A percentile compares a stretch with the other conserved stretches of the same genome.
These are phyloP conservation scores for Trichoderma pleuroti DNA, from an alignment of 2,329 filamentous ascomycete genomes.

Conservation along the genomic window DNA sequence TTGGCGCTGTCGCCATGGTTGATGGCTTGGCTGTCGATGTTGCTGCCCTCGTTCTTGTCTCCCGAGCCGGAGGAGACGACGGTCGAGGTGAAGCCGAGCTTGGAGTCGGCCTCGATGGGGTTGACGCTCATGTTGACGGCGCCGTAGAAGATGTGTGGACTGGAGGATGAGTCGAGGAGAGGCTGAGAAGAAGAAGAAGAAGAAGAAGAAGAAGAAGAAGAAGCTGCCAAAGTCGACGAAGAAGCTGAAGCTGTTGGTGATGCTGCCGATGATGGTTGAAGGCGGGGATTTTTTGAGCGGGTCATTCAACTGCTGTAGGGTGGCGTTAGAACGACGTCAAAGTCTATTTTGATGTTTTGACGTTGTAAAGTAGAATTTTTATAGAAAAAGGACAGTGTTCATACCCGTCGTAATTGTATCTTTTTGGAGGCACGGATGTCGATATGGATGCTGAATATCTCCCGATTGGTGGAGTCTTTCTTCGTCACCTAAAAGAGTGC, in stretches of 20 bases:
- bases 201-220: neutral
- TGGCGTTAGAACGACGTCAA: neutral
- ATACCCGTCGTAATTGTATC: neutral
- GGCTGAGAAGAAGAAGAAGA: conserved; percentile 5
- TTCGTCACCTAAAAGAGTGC: conserved; percentile 39
- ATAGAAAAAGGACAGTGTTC: neutral
- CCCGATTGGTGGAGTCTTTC: conserved; percentile 49
- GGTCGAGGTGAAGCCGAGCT: conserved; percentile 24
- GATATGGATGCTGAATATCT: neutral
- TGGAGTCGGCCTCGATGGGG: conserved; percentile 9
- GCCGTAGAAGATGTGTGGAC: neutral
- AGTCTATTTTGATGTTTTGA: neutral
- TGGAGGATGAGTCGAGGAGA: neutral
- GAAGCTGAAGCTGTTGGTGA: conserved; percentile 14
- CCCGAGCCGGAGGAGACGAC: conserved; percentile 15
- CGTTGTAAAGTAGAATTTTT: too few species aligned
- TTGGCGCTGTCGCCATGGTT: neutral
- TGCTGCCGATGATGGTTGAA: neutral
- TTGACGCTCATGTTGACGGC: neutral
- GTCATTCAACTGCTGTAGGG: conserved; percentile 12
- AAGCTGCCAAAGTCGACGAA: conserved; percentile 4
- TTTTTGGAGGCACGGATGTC: neutral
- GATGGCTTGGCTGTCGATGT: neutral
- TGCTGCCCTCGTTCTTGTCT: neutral
- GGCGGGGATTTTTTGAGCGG: neutral